Evolutionary conservation across 73 alveolate genomes (phyloP), one percentile per base, ranked within the genome.

Genomic region (Tetrahymena borealis): DNA sequence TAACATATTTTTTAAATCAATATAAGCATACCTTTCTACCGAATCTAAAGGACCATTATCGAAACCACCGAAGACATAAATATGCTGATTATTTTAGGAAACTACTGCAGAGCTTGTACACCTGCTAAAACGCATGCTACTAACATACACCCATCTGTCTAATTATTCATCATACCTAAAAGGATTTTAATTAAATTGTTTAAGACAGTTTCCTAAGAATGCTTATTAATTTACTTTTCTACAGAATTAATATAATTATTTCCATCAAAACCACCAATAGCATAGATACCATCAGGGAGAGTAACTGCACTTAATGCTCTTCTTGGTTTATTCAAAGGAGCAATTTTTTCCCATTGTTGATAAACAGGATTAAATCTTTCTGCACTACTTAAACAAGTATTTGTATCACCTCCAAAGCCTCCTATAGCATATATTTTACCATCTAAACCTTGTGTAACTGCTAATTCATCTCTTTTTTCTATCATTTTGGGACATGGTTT

Each of bases 241-340:
- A 96, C 97, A 35, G 96, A 90, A 43, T 94, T 92, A 42, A 98
- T 92, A 94, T 98, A 98, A 38, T 95, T 78, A 39, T 94, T 94
- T 15, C 99, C 99, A 96, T 98, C 98, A 91, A 96, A 98, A n/a
- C 99, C 99, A 12, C 99, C 99, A 13, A 98, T 96, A 24, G 98
- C 99, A 96, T 98, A 98, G 18, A 98, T 98, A 7, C 99, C 99
- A 90, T 98, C 99, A n/a, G 99, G 99, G 5, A 98, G 96, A 15
- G 99, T 94, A 4, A 98, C 99, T 2, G 98, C 99, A 38, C 99
- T 97, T 11, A 96, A 93, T 0, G 99, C 99, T 95, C 99, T 96
- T 94, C 99, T 94, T 1, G 98, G 98, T 41, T 91, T 94, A 39
- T 96, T 96, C 97, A 98, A 92, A 32, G 97, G 96, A 24, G 99